Evolutionary conservation across 2,329 filamentous ascomycete genomes (phyloP).

Genomic region (Huntiella decipiens): DNA sequence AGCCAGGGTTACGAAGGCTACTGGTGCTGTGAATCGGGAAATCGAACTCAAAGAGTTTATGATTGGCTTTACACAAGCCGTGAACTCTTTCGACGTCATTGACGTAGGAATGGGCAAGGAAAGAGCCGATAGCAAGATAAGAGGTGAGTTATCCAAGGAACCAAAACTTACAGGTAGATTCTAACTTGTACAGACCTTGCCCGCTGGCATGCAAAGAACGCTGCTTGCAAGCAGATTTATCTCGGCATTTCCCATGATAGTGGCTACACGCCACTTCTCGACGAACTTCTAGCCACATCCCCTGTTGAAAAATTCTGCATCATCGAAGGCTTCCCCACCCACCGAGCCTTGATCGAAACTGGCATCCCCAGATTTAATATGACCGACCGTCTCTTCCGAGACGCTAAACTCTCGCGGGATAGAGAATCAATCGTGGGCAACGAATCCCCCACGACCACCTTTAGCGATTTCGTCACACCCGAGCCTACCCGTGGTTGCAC

Average conservation of each 20-base stretch:
- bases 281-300: slow-evolving; percentile 31
- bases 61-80: slow-evolving; percentile 39
- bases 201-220: slow-evolving; percentile 38
- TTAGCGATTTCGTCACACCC: neutral
- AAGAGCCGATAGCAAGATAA: slow-evolving; percentile 26
- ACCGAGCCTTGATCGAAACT: slow-evolving; percentile 17
- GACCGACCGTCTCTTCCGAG: slow-evolving; percentile 30
- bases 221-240: slow-evolving; percentile 42
- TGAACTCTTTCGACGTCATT: slow-evolving; percentile 42
- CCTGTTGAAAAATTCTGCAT: slow-evolving; percentile 28
- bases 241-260: slow-evolving; percentile 44
- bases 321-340: slow-evolving; percentile 29
- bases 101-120: slow-evolving; percentile 42
- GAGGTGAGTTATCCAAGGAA: neutral
- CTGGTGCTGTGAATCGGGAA: slow-evolving; percentile 26
- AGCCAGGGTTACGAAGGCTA: slow-evolving; percentile 28
- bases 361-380: slow-evolving; percentile 28
- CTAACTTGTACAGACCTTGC: slow-evolving; percentile 24
- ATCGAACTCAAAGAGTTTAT: slow-evolving; percentile 35
- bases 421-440: slow-evolving; percentile 7
- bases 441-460: neutral
- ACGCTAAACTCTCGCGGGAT: slow-evolving; percentile 28
- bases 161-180: too few relatives aligned
- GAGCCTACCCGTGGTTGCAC: neutral
- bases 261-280: slow-evolving; percentile 39